A percentile compares a stretch with the other conserved stretches of the same genome.
phyloP scores from a whole-genome alignment of 2,329 filamentous ascomycete species.

The Didymella glomerata region DNA sequence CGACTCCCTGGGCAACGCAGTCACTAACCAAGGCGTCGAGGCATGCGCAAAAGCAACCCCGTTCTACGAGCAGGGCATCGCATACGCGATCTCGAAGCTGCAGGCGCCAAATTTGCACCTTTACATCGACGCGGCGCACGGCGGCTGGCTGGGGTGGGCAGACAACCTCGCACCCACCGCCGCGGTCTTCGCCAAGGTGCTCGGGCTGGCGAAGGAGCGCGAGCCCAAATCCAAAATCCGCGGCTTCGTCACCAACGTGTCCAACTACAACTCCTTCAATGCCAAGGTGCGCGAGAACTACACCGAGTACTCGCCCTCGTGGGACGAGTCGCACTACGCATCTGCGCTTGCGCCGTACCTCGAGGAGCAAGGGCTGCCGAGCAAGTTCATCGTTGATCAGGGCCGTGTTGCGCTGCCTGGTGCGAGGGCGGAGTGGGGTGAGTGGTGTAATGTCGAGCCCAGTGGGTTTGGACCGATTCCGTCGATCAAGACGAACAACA shows the following conservation, averaged over 20 bases:
- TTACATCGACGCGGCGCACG: constrained; percentile 44
- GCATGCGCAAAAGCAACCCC: constrained; percentile 36
- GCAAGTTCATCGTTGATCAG: constrained; percentile 42
- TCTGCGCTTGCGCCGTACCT: constrained; percentile 31
- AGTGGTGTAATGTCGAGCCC: constrained; percentile 43
- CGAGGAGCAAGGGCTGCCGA: constrained; percentile 35
- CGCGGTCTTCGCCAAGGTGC: constrained; percentile 36
- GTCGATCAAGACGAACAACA: constrained; percentile 31
- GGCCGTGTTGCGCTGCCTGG: constrained; percentile 37
- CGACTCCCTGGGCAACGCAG: constrained; percentile 39
- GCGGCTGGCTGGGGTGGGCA: constrained; percentile 43
- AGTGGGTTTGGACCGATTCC: constrained; percentile 35
- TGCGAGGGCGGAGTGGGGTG: constrained; percentile 38
- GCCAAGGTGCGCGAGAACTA: constrained; percentile 38
- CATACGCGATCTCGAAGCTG: constrained; percentile 41
- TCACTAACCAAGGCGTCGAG: constrained; percentile 38
- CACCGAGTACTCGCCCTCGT: constrained; percentile 35
- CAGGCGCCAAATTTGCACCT: constrained; percentile 40
- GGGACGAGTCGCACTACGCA: constrained; percentile 41
- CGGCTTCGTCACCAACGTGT: constrained; percentile 40
- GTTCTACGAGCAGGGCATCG: constrained; percentile 42
- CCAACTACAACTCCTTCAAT: constrained; percentile 41
- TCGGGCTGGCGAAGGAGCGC: constrained; percentile 35
- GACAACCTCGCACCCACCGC: constrained; percentile 41
- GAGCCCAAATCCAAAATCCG: constrained; percentile 36